Conservation (phyloP, 495 filamentous ascomycete species). For the Bacidia rubella region DNA sequence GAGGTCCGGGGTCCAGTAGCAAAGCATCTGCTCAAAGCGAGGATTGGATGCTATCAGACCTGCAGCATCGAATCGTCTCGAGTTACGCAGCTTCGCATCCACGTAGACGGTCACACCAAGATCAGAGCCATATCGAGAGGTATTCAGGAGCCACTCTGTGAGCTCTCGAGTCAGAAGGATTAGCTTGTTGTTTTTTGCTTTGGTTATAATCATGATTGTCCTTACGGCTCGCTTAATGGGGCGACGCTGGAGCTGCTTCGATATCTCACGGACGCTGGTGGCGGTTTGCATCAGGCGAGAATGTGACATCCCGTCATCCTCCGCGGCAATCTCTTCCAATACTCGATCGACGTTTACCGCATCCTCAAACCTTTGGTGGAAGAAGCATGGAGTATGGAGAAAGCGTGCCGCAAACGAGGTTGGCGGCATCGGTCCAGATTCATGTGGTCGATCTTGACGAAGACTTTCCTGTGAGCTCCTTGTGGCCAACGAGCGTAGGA, state of each 20-base stretch:
- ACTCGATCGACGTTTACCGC: constrained; percentile 92
- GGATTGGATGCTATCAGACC: constrained; percentile 57
- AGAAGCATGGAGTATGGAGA: constrained; percentile 87
- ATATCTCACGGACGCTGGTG: constrained; percentile 85
- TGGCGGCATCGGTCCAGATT: constrained; percentile 32
- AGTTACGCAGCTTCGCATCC: constrained; percentile 75
- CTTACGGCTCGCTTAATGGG: constrained; percentile 78
- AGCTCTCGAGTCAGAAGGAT: constrained; percentile 77
- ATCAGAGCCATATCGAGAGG: constrained; percentile 67
- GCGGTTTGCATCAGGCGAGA: constrained; percentile 89
- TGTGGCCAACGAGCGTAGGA: constrained; percentile 78
- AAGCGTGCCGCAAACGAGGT: constrained; percentile 50
- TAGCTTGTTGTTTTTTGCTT: constrained; percentile 81
- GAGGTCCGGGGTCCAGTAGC: constrained; percentile 88
- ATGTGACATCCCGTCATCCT: constrained; percentile 83
- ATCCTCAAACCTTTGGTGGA: constrained; percentile 91
- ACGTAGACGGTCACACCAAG: constrained; percentile 85
- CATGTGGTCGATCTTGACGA: constrained; percentile 27
- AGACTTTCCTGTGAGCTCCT: constrained; percentile 48
- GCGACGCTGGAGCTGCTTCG: constrained; percentile 77
- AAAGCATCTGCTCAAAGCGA: constrained; percentile 63
- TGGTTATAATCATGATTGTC: constrained; percentile 94
- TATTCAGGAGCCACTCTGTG: constrained; percentile 71
- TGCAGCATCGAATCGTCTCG: constrained; percentile 71
- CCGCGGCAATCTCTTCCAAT: constrained; percentile 74